Base-by-base conservation (phyloP, 768 basidiomycete species). In the Collybia sp. region DNA sequence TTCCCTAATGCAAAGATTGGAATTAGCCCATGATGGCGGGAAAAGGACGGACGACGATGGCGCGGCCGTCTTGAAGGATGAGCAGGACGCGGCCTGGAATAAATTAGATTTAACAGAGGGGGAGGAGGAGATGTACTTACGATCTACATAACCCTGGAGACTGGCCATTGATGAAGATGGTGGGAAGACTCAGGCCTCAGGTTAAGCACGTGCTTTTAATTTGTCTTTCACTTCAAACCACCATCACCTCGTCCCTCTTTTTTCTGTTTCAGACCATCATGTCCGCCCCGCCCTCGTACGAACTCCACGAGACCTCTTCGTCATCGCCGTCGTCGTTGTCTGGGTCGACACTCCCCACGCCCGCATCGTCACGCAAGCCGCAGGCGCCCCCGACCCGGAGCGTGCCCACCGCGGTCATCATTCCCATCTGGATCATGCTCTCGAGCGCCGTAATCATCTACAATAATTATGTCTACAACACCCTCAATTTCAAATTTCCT, bases 21-120 rank as follows among this genome's bases (percentile, higher is more conserved):
- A 18, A 32, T 35, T 36, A 44, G 37, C 36, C 32, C 47, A n/a
- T 41, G 20, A 38, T 42, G 34, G 31, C 16, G 36, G 16, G 42
- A 13, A 31, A 25, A 25, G 25, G 25, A 73, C 87, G 44, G 52
- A 95, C 95, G 55, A 95, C 83, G 62, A 98, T 96, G 35, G 88
- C 82, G 57, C 95, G 83, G 43, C 95, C 95, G 64, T 99, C 95
- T 74, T 97, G 93, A 30, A 97, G 84, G 53, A 97, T 83, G 61
- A 98, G 83, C 48, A 94, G 79, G 55, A 98, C 93, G 63, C 85
- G 88, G 57, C 86, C 91, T 93, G 60, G 5, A 25, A 25, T 3
- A 8, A 4, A 8, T 25, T 8, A 25, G 25, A 25, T 4, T 4
- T 15, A 13, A 38, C 35, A 25, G 37, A 30, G 30, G 6, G 15